A percentile compares a stretch with the other conserved stretches of the same genome.
Conservation (phyloP, 768 basidiomycete species). For the Panaeolus papilionaceus region DNA sequence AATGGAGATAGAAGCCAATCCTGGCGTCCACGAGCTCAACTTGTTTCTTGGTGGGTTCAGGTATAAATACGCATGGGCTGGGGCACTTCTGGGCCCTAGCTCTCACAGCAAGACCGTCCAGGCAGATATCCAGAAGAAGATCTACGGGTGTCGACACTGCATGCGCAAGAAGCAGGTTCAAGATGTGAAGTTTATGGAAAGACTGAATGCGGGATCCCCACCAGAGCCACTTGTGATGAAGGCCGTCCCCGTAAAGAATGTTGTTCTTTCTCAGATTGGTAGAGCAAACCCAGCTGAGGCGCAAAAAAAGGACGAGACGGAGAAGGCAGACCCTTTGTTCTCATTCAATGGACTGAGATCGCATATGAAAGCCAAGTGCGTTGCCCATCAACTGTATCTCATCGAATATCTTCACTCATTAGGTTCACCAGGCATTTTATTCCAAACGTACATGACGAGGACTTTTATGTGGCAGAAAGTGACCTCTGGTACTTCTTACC, state of each 20-base stretch:
- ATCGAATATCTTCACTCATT: neutral
- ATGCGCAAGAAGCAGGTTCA: slow-evolving; percentile 25
- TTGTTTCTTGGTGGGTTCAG: slow-evolving; percentile 26
- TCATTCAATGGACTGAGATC: slow-evolving; percentile 64
- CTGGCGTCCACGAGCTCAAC: slow-evolving; percentile 11
- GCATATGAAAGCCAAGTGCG: slow-evolving; percentile 68
- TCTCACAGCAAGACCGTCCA: slow-evolving; percentile 25
- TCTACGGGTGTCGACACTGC: slow-evolving; percentile 65
- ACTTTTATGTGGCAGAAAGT: slow-evolving; percentile 37
- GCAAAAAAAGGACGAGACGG: slow-evolving; percentile 22
- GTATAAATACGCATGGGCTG: slow-evolving; percentile 28
- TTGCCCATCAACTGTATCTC: slow-evolving; percentile 2
- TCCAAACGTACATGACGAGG: slow-evolving; percentile 56
- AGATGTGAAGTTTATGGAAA: slow-evolving; percentile 3
- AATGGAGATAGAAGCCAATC: slow-evolving; percentile 39
- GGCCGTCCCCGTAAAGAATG: neutral
- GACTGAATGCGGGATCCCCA: neutral
- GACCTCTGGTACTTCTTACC: neutral
- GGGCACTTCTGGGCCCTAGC: slow-evolving; percentile 28
- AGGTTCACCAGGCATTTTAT: slow-evolving; percentile 53
- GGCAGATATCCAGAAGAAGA: slow-evolving; percentile 38
- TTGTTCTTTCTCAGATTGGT: neutral
- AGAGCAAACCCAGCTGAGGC: slow-evolving; percentile 20
- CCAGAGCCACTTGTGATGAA: slow-evolving; percentile 13
- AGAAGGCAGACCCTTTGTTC: slow-evolving; percentile 38